Evolutionary conservation across 225 moss, liverwort and hornwort species (phyloP).

Genomic region (Bryum argenteum): DNA sequence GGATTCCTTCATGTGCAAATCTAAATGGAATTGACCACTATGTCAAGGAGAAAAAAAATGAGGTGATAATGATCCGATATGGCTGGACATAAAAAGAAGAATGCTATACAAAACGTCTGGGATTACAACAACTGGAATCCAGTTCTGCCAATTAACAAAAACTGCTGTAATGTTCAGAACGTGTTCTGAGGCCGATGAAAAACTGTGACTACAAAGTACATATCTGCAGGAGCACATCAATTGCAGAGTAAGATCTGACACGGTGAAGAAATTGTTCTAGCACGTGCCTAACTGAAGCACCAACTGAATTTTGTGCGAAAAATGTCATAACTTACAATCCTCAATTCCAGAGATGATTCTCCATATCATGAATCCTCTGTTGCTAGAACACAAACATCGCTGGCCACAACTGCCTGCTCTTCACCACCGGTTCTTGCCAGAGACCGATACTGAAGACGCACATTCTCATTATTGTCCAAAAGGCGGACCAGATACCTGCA

Average conservation of each 20-base stretch:
- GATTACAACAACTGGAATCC: slow-evolving; percentile 13
- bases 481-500: slow-evolving; percentile 80
- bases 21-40: too few relatives aligned
- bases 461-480: slow-evolving; percentile 83
- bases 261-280: slow-evolving; percentile 4
- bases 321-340: slow-evolving; percentile 11
- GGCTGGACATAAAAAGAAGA: neutral
- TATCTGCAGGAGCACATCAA: slow-evolving; percentile 5
- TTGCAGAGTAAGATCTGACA: slow-evolving; percentile 15
- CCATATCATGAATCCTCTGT: slow-evolving; percentile 45
- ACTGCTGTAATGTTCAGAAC: slow-evolving; percentile 24
- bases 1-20: too few relatives aligned
- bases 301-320: slow-evolving; percentile 10
- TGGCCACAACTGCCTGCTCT: slow-evolving; percentile 50
- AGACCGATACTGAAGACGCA: slow-evolving; percentile 88
- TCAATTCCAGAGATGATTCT: neutral
- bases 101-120: slow-evolving; percentile 18
- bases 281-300: slow-evolving; percentile 14
- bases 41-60: too few relatives aligned
- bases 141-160: slow-evolving; percentile 24
- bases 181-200: slow-evolving; percentile 13
- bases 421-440: slow-evolving; percentile 56
- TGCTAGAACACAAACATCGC: slow-evolving; percentile 56
- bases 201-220: slow-evolving; percentile 12
- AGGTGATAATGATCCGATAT: neutral